A percentile compares a stretch with the other conserved stretches of the same genome.
phyloP scores from a whole-genome alignment of 768 basidiomycete genomes.

The Calocybe gangraenosa region DNA sequence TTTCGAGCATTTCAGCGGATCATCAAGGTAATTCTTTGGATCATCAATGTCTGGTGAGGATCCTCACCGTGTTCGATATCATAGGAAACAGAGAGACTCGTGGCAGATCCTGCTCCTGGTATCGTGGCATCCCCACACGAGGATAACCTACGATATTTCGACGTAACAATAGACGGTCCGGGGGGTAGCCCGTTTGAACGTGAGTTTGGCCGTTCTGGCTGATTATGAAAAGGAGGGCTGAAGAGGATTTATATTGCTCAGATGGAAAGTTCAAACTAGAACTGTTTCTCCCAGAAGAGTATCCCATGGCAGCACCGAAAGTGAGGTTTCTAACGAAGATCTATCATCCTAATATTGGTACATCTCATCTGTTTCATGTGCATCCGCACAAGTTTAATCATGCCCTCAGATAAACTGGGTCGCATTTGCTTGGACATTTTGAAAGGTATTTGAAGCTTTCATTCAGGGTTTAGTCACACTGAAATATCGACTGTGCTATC shows the following conservation, averaged over 20 bases:
- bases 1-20: slow-evolving; percentile 31
- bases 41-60: slow-evolving; percentile 3
- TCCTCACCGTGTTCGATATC: slow-evolving; percentile 7
- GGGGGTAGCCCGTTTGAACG: slow-evolving; percentile 90
- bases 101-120: slow-evolving; percentile 95
- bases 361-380: slow-evolving; percentile 23
- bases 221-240: neutral
- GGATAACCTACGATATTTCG: slow-evolving; percentile 97
- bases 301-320: slow-evolving; percentile 99
- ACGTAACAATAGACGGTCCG: slow-evolving; percentile 95
- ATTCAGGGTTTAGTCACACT: neutral
- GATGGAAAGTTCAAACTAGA: slow-evolving; percentile 95
- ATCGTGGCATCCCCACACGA: slow-evolving; percentile 95
- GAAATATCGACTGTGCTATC: neutral
- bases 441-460: slow-evolving; percentile 60
- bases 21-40: slow-evolving; percentile 36
- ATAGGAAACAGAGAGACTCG: slow-evolving; percentile 95
- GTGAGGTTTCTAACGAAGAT: slow-evolving; percentile 98
- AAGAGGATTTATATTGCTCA: slow-evolving; percentile 23
- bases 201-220: slow-evolving; percentile 29
- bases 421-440: slow-evolving; percentile 98
- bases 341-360: slow-evolving; percentile 99
- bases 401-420: slow-evolving; percentile 86
- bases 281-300: slow-evolving; percentile 97
- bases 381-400: neutral